phyloP scores from a whole-genome alignment of 1,139 yeast genomes.

The Hansenula anomala region DNA sequence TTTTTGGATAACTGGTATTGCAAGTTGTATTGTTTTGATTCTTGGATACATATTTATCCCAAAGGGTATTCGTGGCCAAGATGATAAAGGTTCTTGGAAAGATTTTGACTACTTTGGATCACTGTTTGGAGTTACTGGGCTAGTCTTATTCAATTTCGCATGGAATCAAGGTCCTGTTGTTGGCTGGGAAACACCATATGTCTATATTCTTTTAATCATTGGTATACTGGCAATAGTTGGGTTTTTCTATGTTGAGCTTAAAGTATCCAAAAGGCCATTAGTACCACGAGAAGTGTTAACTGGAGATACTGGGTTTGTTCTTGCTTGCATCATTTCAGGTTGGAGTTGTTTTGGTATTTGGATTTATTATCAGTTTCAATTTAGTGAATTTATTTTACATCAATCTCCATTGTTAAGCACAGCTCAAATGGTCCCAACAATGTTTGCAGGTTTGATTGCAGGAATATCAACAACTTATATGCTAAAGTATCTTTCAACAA shows the following conservation, averaged over 20 bases:
- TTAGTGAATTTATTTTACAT: conserved; percentile 30
- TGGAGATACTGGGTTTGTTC: conserved; percentile 39
- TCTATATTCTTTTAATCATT: conserved; percentile 44
- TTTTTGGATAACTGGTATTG: conserved; percentile 43
- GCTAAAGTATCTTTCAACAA: conserved; percentile 34
- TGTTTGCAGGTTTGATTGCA: conserved; percentile 40
- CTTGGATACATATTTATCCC: conserved; percentile 41
- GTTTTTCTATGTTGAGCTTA: conserved; percentile 33
- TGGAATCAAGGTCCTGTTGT: conserved; percentile 62
- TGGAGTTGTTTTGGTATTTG: conserved; percentile 62
- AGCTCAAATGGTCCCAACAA: conserved; percentile 36
- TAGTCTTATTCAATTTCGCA: conserved; percentile 48
- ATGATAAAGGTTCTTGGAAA: conserved; percentile 5
- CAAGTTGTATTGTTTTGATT: conserved; percentile 27
- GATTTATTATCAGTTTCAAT: conserved; percentile 42
- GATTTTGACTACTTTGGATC: conserved; percentile 45
- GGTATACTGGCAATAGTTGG: conserved; percentile 35
- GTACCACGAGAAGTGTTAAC: conserved; percentile 39
- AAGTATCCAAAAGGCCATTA: conserved; percentile 36
- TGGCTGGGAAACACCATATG: conserved; percentile 50
- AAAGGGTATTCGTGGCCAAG: conserved; percentile 18
- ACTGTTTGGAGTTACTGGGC: conserved; percentile 40
- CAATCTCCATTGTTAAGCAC: conserved; percentile 33
- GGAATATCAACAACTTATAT: conserved; percentile 39
- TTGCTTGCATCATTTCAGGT: conserved; percentile 48